Evolutionary conservation across 176 grass and related monocot genomes (phyloP).

Genomic region (Juncus inflexus): DNA sequence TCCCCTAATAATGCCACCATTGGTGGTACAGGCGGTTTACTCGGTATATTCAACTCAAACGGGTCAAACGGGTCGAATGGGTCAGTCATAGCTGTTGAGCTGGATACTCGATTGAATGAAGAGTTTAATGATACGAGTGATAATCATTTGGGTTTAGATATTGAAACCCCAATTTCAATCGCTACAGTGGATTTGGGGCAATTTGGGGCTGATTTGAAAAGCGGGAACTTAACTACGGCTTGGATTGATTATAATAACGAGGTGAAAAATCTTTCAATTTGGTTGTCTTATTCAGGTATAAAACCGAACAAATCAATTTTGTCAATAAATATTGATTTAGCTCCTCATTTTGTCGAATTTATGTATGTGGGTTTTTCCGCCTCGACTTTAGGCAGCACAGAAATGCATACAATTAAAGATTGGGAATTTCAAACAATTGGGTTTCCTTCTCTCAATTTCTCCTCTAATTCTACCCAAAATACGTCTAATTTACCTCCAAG

Average conservation of each 20-base stretch:
- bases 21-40: conserved; percentile 61
- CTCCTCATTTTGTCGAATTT: conserved; percentile 34
- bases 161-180: conserved; percentile 40
- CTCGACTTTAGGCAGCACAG: conserved; percentile 66
- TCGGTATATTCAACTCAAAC: conserved; percentile 61
- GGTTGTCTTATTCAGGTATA: conserved; percentile 30
- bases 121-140: conserved; percentile 52
- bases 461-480: conserved; percentile 23
- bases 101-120: conserved; percentile 55
- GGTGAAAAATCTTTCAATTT: conserved; percentile 41
- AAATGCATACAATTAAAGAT: conserved; percentile 60
- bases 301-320: conserved; percentile 50
- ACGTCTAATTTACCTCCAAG: conserved; percentile 4
- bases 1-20: conserved; percentile 46
- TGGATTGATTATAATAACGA: conserved; percentile 66
- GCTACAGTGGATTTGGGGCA: conserved; percentile 39
- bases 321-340: conserved; percentile 41
- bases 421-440: conserved; percentile 70
- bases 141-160: conserved; percentile 78
- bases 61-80: neutral
- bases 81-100: conserved; percentile 58
- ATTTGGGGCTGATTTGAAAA: conserved; percentile 43
- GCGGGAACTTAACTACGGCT: conserved; percentile 55
- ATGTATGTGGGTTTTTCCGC: conserved; percentile 94
- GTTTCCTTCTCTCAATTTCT: conserved; percentile 23